phyloP scores from a whole-genome alignment of 306 rosid genomes.

The Prunus salicina region DNA sequence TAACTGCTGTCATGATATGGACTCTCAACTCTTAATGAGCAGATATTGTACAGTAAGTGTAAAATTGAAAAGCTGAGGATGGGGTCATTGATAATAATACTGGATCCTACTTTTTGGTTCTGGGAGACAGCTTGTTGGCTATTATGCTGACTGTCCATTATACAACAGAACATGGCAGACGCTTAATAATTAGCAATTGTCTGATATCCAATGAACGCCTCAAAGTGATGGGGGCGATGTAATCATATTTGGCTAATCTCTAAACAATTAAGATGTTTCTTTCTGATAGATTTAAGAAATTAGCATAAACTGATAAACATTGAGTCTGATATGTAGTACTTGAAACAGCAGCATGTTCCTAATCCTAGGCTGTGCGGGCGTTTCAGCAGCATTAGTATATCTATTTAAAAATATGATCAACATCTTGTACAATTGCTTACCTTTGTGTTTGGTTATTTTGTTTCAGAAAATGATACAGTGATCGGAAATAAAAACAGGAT shows the following conservation, averaged over 20 bases:
- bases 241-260: not conserved
- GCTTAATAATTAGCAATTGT: not conserved
- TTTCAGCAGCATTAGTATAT: not conserved
- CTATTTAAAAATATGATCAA: not conserved
- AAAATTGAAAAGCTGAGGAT: not conserved
- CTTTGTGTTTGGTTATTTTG: conserved; percentile 15
- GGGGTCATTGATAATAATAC: not conserved
- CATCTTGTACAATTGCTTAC: not conserved
- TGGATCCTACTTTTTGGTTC: not conserved
- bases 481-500: conserved; percentile 59
- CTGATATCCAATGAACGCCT: not conserved
- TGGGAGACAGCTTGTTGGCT: not conserved
- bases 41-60: not conserved
- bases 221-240: not conserved
- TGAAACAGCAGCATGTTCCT: not conserved
- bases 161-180: no score
- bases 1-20: not conserved
- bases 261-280: not conserved
- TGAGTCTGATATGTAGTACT: not conserved
- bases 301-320: not conserved
- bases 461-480: conserved; percentile 63
- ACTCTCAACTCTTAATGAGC: not conserved
- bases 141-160: not conserved
- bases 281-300: not conserved
- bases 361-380: not conserved